Conservation (phyloP, 768 basidiomycete genomes). For the Hypholoma sublateritium region DNA sequence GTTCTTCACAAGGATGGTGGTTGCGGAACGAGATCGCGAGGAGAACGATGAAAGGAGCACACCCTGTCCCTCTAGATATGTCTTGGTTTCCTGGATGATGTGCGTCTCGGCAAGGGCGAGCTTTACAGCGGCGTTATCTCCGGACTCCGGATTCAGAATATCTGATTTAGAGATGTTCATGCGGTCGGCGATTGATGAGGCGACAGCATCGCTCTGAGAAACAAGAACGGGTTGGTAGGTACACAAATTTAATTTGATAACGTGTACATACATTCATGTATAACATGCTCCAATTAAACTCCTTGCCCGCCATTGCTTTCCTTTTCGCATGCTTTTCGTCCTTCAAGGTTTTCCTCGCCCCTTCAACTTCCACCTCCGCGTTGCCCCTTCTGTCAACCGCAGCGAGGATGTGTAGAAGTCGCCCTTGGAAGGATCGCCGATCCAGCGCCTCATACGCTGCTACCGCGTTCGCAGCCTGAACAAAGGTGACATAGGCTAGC, state of each 20-base stretch:
- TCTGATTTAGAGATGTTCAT: slow-evolving; percentile 87
- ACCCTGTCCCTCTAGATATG: slow-evolving; percentile 80
- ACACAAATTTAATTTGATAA: slow-evolving; percentile 14
- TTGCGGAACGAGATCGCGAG: slow-evolving; percentile 62
- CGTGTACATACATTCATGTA: slow-evolving; percentile 90
- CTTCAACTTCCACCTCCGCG: slow-evolving; percentile 40
- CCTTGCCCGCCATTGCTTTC: slow-evolving; percentile 69
- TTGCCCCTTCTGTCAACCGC: slow-evolving; percentile 69
- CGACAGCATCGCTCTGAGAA: slow-evolving; percentile 88
- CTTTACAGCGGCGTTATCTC: slow-evolving; percentile 84
- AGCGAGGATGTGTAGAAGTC: slow-evolving; percentile 86
- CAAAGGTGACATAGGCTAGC: slow-evolving; percentile 50
- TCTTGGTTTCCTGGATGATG: slow-evolving; percentile 92
- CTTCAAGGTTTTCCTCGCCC: slow-evolving; percentile 48
- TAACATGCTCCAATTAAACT: slow-evolving; percentile 91
- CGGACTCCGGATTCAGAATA: slow-evolving; percentile 79
- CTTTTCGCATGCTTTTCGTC: slow-evolving; percentile 64
- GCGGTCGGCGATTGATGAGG: slow-evolving; percentile 84
- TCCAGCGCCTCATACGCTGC: slow-evolving; percentile 79
- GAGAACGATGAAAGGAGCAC: slow-evolving; percentile 62
- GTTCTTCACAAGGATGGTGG: slow-evolving; percentile 91
- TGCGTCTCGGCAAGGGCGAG: slow-evolving; percentile 96
- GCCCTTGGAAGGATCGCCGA: slow-evolving; percentile 85
- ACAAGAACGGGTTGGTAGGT: neutral
- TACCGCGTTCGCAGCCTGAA: slow-evolving; percentile 42